phyloP scores from a whole-genome alignment of 345 rosid genomes.

The Brassica incana region DNA sequence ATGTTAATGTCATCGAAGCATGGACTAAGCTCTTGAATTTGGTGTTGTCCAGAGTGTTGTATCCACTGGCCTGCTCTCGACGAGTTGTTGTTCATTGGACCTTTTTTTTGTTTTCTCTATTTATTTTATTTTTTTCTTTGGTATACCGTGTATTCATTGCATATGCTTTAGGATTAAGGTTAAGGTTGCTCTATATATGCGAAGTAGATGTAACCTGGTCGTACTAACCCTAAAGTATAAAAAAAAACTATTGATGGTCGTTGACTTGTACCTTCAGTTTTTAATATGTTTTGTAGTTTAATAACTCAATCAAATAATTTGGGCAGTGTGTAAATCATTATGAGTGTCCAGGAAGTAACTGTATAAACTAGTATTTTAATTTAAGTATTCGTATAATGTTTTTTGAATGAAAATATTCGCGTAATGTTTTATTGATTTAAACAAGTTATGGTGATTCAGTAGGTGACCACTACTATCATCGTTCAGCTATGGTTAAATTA shows the following conservation, averaged over 20 bases:
- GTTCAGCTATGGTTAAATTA: background rate
- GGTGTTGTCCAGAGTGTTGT: conserved; percentile 30
- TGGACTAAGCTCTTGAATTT: conserved; percentile 18
- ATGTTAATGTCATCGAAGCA: conserved; percentile 18
- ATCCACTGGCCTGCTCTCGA: conserved; percentile 22
- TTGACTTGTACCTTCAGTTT: conserved; percentile 30
- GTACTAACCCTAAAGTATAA: background rate
- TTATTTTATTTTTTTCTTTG: background rate
- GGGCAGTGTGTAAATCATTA: conserved; percentile 39
- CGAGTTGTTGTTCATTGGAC: conserved; percentile 24
- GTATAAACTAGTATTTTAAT: background rate
- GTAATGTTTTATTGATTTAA: background rate
- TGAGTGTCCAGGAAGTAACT: conserved; percentile 34
- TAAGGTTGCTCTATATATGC: conserved; percentile 24
- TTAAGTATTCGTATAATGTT: background rate
- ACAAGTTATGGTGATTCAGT: background rate
- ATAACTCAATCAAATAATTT: conserved; percentile 15
- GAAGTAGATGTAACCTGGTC: conserved; percentile 21
- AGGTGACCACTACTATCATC: background rate
- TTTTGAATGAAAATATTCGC: background rate
- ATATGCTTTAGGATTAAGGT: conserved; percentile 18
- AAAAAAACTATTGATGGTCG: conserved; percentile 4
- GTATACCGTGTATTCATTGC: conserved; percentile 29
- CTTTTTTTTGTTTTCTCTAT: background rate
- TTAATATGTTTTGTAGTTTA: background rate